Evolutionary conservation across 2,329 filamentous ascomycete species (phyloP).

Genomic region (Teratosphaeria destructans): DNA sequence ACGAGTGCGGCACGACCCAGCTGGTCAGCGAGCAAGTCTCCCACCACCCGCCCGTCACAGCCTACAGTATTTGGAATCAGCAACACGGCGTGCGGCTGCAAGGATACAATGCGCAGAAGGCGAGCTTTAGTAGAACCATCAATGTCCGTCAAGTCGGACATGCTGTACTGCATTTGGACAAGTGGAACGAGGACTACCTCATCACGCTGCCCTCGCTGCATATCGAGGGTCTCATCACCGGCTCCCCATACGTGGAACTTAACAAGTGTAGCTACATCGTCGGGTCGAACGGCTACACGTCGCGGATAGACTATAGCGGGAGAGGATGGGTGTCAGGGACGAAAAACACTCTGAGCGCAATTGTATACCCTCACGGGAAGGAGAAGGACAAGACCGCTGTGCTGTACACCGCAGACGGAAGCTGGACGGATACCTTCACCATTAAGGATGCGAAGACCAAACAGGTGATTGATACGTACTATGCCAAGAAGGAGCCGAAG

Average conservation of each 20-base stretch:
- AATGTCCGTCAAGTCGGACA: conserved; percentile 74
- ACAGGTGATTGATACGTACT: conserved; percentile 34
- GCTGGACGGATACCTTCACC: conserved; percentile 78
- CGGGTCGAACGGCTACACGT: conserved; percentile 75
- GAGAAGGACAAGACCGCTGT: conserved; percentile 52
- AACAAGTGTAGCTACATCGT: conserved; percentile 77
- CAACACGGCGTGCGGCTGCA: conserved; percentile 64
- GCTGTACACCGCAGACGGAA: conserved; percentile 73
- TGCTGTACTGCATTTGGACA: conserved; percentile 66
- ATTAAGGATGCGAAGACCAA: conserved; percentile 56
- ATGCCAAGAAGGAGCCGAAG: conserved; percentile 38
- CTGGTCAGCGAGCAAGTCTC: conserved; percentile 91
- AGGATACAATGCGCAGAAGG: conserved; percentile 94
- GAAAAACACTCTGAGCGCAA: conserved; percentile 80
- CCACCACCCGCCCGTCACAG: conserved; percentile 91
- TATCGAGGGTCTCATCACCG: conserved; percentile 84
- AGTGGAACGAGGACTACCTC: conserved; percentile 62
- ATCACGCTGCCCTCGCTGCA: conserved; percentile 87
- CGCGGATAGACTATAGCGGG: conserved; percentile 85
- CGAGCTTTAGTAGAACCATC: conserved; percentile 87
- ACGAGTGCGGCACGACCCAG: conserved; percentile 68
- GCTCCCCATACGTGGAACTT: conserved; percentile 81
- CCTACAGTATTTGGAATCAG: conserved; percentile 83
- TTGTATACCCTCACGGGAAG: conserved; percentile 57
- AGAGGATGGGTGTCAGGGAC: conserved; percentile 92